A percentile compares a stretch with the other conserved stretches of the same genome.
Evolutionary conservation across 2,329 filamentous ascomycete species (phyloP).

Genomic region (Ophiostoma perfectum): DNA sequence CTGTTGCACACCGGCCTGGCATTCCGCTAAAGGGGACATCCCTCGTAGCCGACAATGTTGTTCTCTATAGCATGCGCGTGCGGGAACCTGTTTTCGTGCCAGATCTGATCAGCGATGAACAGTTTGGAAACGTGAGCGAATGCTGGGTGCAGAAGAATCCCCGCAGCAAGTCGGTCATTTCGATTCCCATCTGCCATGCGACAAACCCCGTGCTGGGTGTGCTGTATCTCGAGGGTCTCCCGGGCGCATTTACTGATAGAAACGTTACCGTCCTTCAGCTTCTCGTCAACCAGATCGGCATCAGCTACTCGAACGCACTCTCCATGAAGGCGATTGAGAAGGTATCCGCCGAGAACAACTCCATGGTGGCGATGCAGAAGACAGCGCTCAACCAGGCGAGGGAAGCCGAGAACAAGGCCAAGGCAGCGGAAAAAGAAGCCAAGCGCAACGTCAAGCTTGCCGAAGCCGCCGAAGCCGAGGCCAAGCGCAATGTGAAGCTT

Average conservation of each 20-base stretch:
- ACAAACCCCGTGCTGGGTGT: constrained; percentile 65
- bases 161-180: constrained; percentile 67
- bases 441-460: constrained; percentile 74
- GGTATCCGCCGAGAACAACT: constrained; percentile 70
- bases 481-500: constrained; percentile 63
- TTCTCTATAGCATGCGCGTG: constrained; percentile 71
- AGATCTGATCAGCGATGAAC: constrained; percentile 68
- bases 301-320: constrained; percentile 63
- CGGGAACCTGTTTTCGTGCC: constrained; percentile 68
- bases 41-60: constrained; percentile 68
- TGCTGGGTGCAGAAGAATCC: constrained; percentile 64
- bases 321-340: constrained; percentile 68
- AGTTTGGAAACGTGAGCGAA: constrained; percentile 69
- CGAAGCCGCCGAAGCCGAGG: constrained; percentile 78
- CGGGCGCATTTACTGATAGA: constrained; percentile 71
- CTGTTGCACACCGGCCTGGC: constrained; percentile 60
- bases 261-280: constrained; percentile 62
- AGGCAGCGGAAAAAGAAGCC: constrained; percentile 68
- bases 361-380: constrained; percentile 74
- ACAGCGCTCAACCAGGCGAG: constrained; percentile 65
- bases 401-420: constrained; percentile 69
- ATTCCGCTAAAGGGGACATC: constrained; percentile 61
- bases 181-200: constrained; percentile 72
- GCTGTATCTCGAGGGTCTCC: constrained; percentile 68
- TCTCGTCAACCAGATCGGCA: constrained; percentile 72